Evolutionary conservation across 257 asterid genomes (phyloP), one percentile per base, ranked within the genome.

Genomic region (Asclepias syriaca): DNA sequence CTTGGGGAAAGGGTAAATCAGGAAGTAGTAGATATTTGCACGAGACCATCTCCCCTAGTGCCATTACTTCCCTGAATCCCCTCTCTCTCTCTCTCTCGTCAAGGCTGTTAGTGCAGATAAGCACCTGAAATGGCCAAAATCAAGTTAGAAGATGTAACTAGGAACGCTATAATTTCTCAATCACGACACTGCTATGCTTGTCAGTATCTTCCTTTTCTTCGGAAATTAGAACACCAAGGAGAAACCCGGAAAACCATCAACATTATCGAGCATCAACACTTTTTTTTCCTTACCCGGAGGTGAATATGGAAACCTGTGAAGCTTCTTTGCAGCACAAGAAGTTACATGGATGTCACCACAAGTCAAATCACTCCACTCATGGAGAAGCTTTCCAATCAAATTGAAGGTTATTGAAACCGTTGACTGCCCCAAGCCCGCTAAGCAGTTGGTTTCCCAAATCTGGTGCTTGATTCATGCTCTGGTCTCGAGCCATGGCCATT

Each of bases 311-410:
- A 78, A 81, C 68, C 67, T 75, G 46, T 63, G 72, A 45, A 70
- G 63, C 73, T 63, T 75, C 81, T 72, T 72, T 49, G 79, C 78
- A 63, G 81, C 86, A 81, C 82, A 72, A 79, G 79, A 77, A 77
- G 74, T 86, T 46, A 64, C 76, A 56, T 21, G 24, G 39, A 18
- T 61, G 66, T 72, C 72, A 72, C 74, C 74, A 55, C 21, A 40
- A 40, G 19, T 50, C 27, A n/a, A 15, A 51, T 46, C 40, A 14
- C 66, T 34, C 39, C n/a, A 24, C 1, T 85, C 80, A 89, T 1
- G 95, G 93, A 72, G 99, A 94, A 19, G 86, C 19, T 75, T 94
- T 88, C 96, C 97, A 94, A 75, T 94, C 97, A 66, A 89, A 94
- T 66, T 88, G 99, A 82, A 89, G 95, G 82, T 87, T 86, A 76